Base-by-base conservation (phyloP, 2,329 filamentous ascomycete species). In the Aspergillus sp. region DNA sequence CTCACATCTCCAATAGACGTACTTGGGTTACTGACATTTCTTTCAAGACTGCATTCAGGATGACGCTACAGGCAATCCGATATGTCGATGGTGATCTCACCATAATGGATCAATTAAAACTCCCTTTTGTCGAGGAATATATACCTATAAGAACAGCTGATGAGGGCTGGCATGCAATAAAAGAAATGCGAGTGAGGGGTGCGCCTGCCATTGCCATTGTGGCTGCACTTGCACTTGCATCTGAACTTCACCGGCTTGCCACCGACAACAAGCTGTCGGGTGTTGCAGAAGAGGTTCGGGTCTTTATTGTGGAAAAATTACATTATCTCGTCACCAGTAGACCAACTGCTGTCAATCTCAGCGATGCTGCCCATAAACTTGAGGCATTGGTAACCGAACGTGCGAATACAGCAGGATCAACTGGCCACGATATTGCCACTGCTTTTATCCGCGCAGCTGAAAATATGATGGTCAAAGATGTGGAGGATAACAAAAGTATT, bases 141-240 rank as follows among this genome's bases (percentile, higher is more conserved):
- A 74, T 81, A 44, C 60, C 74, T 42, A 72, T 84, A 52, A 66
- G 65, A 48, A 74, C 73, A 32, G 72, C 74, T 44, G 73, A 79
- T 59, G 80, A 83, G 68, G 82, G 77, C 49, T 84, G 81, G 80
- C 76, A 81, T 62, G 81, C 81, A 4, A 84, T 85, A 63, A 82
- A 79, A 58, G 75, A 81, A 44, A 85, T 85, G 82, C 78, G 79
- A 55, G 74, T 76, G 13, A 76, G 82, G 45, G 86, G 88, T 37
- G 93, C 93, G 4, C 93, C 93, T 0, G 93, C 93, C 41, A 98
- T 98, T 66, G 93, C 93, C 41, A 97, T 98, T 55, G 93, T 98
- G n/a, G 93, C 93, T 19, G 88, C 87, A 17, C 79, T 98, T 30
- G 85, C 88, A 2, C 80, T 96, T 32, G 90, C 90, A 1, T 88